Percentiles rank a stretch among this genome's conserved stretches.
phyloP scores from a whole-genome alignment of 2,329 filamentous ascomycete genomes.

The Alternaria gaisen region DNA sequence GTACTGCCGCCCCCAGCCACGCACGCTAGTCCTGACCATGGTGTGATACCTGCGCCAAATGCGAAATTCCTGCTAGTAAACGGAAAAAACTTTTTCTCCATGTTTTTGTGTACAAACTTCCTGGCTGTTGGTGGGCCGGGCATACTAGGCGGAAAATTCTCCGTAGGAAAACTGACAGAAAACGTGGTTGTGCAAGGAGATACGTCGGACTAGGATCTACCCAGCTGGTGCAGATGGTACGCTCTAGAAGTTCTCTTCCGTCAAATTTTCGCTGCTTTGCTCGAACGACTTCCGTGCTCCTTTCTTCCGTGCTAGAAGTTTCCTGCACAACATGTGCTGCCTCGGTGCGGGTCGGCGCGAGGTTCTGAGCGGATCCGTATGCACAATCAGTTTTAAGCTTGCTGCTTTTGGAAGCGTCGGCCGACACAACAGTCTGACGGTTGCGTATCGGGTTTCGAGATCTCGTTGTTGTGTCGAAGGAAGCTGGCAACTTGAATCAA shows the following conservation, averaged over 20 bases:
- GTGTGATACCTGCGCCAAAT: not conserved
- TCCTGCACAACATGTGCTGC: conserved; percentile 10
- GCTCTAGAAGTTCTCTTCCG: not conserved
- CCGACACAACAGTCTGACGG: not conserved
- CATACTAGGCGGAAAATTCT: conserved; percentile 10
- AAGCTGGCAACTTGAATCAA: not conserved
- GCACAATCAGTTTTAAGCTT: not conserved
- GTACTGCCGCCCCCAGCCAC: no score
- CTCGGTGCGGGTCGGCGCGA: conserved; percentile 6
- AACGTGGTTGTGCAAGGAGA: not conserved
- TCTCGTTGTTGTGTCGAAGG: not conserved
- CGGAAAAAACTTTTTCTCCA: not conserved
- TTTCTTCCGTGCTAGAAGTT: conserved; percentile 10
- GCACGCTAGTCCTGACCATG: not conserved
- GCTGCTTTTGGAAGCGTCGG: not conserved
- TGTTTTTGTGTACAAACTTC: not conserved
- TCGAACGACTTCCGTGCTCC: conserved; percentile 3
- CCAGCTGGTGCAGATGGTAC: not conserved
- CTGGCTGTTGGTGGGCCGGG: conserved; percentile 2
- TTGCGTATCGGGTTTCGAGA: not conserved
- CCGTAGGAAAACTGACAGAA: conserved; percentile 1
- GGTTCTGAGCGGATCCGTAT: conserved; percentile 4
- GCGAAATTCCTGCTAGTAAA: not conserved
- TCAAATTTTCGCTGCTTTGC: not conserved
- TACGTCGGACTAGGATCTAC: not conserved